Conservation (phyloP, 164 flowering plant genomes). For the Nelumbo lutea region DNA sequence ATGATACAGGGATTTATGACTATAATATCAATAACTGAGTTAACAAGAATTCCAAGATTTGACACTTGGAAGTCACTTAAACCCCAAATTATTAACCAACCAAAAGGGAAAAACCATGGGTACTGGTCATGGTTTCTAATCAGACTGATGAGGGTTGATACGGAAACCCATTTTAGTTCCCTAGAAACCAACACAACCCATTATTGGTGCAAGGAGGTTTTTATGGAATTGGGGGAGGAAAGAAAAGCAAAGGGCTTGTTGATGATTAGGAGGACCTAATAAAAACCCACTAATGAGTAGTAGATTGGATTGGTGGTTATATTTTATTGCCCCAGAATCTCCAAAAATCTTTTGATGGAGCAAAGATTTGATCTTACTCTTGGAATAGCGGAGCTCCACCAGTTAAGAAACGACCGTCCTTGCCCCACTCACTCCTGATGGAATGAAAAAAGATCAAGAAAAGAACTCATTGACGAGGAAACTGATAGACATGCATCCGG, state of each 20-base stretch:
- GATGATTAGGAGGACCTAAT: neutral
- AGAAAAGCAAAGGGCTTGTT: neutral
- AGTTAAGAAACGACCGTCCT: no score
- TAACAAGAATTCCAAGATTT: no score
- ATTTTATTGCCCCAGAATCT: neutral
- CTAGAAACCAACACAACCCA: constrained; percentile 7
- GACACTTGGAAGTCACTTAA: neutral
- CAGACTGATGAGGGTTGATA: neutral
- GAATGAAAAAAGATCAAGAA: neutral
- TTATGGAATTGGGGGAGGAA: neutral
- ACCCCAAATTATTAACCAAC: neutral
- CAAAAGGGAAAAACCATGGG: neutral
- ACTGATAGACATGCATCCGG: neutral
- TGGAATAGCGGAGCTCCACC: no score
- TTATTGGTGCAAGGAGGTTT: neutral
- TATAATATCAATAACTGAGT: neutral
- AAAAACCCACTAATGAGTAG: neutral
- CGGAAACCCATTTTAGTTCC: neutral
- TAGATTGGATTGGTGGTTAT: neutral
- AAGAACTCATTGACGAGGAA: neutral
- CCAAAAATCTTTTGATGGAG: neutral
- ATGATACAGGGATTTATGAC: no score
- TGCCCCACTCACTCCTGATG: neutral
- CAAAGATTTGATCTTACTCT: neutral
- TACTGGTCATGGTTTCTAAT: neutral